phyloP scores from a whole-genome alignment of 2,329 filamentous ascomycete genomes.

The Hypocreales sp. region DNA sequence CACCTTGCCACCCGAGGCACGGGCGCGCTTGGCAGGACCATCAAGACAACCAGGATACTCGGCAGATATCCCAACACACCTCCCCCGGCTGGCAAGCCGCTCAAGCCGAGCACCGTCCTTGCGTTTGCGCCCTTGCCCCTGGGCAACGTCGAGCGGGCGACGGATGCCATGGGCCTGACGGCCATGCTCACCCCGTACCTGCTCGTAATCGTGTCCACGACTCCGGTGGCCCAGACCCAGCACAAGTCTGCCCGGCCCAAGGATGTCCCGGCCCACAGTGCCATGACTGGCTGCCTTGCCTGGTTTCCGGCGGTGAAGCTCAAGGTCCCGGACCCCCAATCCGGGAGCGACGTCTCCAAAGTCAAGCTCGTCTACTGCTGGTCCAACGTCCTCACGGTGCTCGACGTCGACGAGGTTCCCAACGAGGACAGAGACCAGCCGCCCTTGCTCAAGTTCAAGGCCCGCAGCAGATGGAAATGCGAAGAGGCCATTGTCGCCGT shows the following conservation, averaged over 20 bases:
- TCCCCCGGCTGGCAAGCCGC: slow-evolving; percentile 43
- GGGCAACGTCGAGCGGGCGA: slow-evolving; percentile 83
- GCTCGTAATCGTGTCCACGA: slow-evolving; percentile 92
- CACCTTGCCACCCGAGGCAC: slow-evolving; percentile 87
- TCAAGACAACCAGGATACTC: slow-evolving; percentile 81
- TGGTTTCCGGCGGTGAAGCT: slow-evolving; percentile 96
- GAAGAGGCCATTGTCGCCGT: slow-evolving; percentile 93
- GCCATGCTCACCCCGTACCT: slow-evolving; percentile 94
- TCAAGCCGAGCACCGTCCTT: slow-evolving; percentile 88
- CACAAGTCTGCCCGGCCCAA: slow-evolving; percentile 87
- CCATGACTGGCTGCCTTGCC: slow-evolving; percentile 83
- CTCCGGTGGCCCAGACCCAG: slow-evolving; percentile 88
- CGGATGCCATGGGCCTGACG: slow-evolving; percentile 77
- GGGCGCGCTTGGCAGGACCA: slow-evolving; percentile 66
- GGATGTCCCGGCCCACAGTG: slow-evolving; percentile 76
- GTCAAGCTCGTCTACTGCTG: slow-evolving; percentile 94
- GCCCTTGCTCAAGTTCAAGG: slow-evolving; percentile 61
- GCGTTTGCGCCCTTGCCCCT: slow-evolving; percentile 82
- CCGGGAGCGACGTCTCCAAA: slow-evolving; percentile 54
- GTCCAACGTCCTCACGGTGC: slow-evolving; percentile 91
- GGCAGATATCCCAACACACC: slow-evolving; percentile 72
- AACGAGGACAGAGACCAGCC: slow-evolving; percentile 61
- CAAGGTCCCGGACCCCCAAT: slow-evolving; percentile 55
- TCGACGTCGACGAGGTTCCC: slow-evolving; percentile 68
- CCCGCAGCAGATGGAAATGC: slow-evolving; percentile 79